Evolutionary conservation across 495 filamentous ascomycete genomes (phyloP).

Genomic region (Penicillium waksmanii): DNA sequence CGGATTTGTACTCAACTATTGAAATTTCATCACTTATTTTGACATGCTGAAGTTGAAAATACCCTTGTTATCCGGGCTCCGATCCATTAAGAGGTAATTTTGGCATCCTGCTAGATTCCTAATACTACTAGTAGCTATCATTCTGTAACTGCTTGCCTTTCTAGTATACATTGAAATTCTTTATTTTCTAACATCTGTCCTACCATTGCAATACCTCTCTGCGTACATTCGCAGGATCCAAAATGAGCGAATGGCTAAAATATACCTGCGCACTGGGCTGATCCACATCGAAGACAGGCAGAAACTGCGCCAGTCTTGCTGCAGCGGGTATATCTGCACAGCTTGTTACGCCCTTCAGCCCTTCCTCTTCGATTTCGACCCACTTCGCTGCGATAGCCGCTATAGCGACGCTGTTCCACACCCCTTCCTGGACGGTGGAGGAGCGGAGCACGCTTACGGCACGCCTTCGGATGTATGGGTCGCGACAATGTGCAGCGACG

Average conservation of each 20-base stretch:
- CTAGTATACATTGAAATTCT: background rate
- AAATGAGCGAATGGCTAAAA: conserved; percentile 4
- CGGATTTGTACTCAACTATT: conserved; percentile 8
- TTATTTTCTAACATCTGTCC: background rate
- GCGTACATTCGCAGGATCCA: conserved; percentile 7
- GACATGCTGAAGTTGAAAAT: too few relatives aligned
- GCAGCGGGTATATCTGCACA: conserved; percentile 7
- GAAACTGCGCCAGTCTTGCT: conserved; percentile 1
- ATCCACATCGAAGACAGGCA: conserved; percentile 11
- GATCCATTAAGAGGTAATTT: background rate
- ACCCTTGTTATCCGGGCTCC: too few relatives aligned
- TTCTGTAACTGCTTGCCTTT: too few relatives aligned
- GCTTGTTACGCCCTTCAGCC: background rate
- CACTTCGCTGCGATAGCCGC: conserved; percentile 58
- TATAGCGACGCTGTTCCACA: conserved; percentile 63
- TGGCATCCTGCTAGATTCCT: background rate
- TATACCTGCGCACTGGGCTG: conserved; percentile 7
- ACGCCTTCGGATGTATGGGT: conserved; percentile 54
- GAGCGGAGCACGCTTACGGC: conserved; percentile 59
- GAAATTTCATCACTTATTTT: conserved; percentile 29
- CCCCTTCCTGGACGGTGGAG: conserved; percentile 60
- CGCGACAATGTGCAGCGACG: conserved; percentile 61
- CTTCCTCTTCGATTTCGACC: conserved; percentile 57
- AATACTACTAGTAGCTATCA: too few relatives aligned
- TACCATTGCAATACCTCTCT: conserved; percentile 9